Conservation (phyloP, 225 moss, liverwort and hornwort species). For the Ulota crispa region DNA sequence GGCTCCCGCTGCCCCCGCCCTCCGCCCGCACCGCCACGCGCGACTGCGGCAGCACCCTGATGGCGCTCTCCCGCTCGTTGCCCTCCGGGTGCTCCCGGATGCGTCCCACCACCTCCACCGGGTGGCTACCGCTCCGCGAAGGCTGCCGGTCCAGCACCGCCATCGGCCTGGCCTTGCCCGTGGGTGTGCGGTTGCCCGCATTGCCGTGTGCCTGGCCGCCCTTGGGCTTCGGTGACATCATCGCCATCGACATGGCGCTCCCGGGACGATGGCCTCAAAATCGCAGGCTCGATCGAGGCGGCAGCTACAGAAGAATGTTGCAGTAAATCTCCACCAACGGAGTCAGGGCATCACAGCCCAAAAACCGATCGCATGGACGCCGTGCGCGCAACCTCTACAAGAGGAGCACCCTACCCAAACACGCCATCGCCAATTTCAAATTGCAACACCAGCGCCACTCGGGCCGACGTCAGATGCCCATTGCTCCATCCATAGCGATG, state of each 20-base stretch:
- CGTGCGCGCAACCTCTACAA: not conserved
- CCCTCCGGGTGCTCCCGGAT: conserved; percentile 91
- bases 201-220: not conserved
- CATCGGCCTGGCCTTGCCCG: conserved; percentile 25
- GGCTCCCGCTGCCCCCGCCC: conserved; percentile 57
- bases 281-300: not conserved
- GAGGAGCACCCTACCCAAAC: not conserved
- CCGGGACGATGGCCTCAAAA: not conserved
- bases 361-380: not conserved
- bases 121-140: conserved; percentile 52
- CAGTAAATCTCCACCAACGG: not conserved
- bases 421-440: not conserved
- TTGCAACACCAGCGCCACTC: not conserved
- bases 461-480: not conserved
- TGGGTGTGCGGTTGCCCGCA: conserved; percentile 32
- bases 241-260: conserved; percentile 36
- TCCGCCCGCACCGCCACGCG: conserved; percentile 57
- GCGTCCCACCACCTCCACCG: conserved; percentile 91
- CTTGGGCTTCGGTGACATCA: conserved; percentile 47
- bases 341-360: not conserved
- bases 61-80: conserved; percentile 66
- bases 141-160: conserved; percentile 32
- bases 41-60: conserved; percentile 58
- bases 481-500: not conserved
- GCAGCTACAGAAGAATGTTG: not conserved